Evolutionary conservation across 441 rosid species (phyloP).

Genomic region (Corymbia citriodora): DNA sequence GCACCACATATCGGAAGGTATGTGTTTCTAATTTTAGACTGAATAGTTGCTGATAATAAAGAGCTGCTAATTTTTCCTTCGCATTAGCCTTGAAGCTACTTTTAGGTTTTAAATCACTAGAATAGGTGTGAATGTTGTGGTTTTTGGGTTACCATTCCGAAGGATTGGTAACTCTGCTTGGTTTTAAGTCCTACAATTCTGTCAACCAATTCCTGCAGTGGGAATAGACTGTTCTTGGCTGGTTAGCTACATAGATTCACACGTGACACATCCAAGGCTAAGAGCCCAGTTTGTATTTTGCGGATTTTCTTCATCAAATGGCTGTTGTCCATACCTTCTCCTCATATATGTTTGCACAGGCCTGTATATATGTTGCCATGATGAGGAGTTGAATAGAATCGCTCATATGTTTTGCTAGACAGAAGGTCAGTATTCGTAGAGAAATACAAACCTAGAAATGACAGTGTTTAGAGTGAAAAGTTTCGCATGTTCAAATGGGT

Average conservation of each 20-base stretch:
- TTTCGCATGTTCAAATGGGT: not conserved
- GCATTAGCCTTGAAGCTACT: not conserved
- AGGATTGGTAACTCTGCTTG: not conserved
- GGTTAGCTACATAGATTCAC: not conserved
- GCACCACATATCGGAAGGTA: conserved; percentile 97
- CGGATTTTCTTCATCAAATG: not conserved
- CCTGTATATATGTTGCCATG: not conserved
- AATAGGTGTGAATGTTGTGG: not conserved
- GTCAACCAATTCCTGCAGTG: not conserved
- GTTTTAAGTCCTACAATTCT: not conserved
- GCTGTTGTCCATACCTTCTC: not conserved
- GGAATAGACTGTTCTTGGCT: not conserved
- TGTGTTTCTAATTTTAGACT: not conserved
- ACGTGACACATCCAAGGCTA: not conserved
- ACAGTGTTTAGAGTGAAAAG: not conserved
- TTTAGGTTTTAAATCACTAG: not conserved
- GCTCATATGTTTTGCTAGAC: not conserved
- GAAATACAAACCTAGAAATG: not conserved
- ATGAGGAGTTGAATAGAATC: not conserved
- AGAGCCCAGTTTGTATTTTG: not conserved
- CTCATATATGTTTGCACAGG: not conserved
- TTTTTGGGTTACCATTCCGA: not conserved
- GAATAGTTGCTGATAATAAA: not conserved
- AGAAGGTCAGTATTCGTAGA: not conserved
- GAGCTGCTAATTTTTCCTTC: not conserved